Conservation (phyloP, 1,284 basidiomycete species). For the Ustilago crameri region DNA sequence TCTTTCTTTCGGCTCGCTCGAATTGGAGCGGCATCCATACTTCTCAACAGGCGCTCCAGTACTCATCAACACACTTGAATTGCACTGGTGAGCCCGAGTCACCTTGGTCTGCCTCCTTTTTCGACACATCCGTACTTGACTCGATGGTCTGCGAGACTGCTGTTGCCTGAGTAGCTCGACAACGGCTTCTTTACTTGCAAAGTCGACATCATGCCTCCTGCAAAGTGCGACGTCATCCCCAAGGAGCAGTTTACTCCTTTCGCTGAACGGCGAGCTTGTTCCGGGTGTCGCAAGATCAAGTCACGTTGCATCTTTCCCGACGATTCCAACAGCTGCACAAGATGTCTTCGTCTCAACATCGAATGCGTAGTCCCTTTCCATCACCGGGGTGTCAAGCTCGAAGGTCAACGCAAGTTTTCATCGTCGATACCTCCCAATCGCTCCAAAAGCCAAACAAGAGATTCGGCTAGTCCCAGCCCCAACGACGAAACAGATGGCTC, state of each 20-base stretch:
- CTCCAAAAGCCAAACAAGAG: slow-evolving; percentile 23
- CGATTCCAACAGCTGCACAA: slow-evolving; percentile 38
- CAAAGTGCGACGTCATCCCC: slow-evolving; percentile 54
- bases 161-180: no score
- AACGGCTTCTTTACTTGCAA: no score
- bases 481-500: slow-evolving; percentile 31
- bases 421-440: slow-evolving; percentile 17
- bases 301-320: slow-evolving; percentile 52
- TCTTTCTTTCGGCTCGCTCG: no score
- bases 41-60: no score
- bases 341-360: slow-evolving; percentile 43
- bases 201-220: slow-evolving; percentile 35
- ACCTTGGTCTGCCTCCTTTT: no score
- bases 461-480: slow-evolving; percentile 32
- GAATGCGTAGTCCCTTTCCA: slow-evolving; percentile 41
- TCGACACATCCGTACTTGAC: no score
- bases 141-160: no score
- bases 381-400: slow-evolving; percentile 49
- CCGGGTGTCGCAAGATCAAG: slow-evolving; percentile 54
- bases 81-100: no score
- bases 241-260: slow-evolving; percentile 49
- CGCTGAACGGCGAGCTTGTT: slow-evolving; percentile 43
- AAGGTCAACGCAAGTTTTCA: slow-evolving; percentile 21
- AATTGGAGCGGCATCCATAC: no score
- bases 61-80: no score